Percentiles rank a stretch among this genome's conserved stretches.
Evolutionary conservation across 192 early-diverging fungal species (phyloP).

Genomic region (Backusella mclennaniae): DNA sequence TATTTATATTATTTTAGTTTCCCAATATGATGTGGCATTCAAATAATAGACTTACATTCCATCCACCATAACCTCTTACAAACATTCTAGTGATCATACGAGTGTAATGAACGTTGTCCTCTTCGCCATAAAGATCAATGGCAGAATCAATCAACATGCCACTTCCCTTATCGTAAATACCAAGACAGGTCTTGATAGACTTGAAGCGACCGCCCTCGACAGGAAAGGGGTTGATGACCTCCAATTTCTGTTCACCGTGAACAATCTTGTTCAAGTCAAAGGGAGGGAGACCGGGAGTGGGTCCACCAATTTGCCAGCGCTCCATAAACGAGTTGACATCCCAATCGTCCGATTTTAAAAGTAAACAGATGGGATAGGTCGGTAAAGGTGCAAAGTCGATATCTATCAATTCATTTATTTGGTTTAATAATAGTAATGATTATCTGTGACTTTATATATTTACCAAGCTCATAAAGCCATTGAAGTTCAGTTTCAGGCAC

Average conservation of each 20-base stretch:
- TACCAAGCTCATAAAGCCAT: slow-evolving; percentile 63
- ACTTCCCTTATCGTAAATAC: slow-evolving; percentile 74
- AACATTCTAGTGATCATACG: slow-evolving; percentile 57
- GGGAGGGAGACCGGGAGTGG: slow-evolving; percentile 58
- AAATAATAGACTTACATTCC: slow-evolving; percentile 42
- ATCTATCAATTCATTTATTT: slow-evolving; percentile 33
- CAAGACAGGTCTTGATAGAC: slow-evolving; percentile 49
- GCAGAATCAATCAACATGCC: slow-evolving; percentile 69
- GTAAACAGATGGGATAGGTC: slow-evolving; percentile 69
- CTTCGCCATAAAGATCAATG: slow-evolving; percentile 48
- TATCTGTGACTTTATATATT: not conserved
- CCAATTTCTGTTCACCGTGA: slow-evolving; percentile 72
- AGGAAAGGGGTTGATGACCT: slow-evolving; percentile 60
- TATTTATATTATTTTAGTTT: slow-evolving; percentile 4
- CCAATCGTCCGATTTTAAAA: slow-evolving; percentile 49
- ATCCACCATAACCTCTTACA: slow-evolving; percentile 70
- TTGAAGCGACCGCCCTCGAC: slow-evolving; percentile 54
- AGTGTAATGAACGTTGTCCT: slow-evolving; percentile 32
- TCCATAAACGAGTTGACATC: slow-evolving; percentile 60
- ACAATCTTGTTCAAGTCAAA: slow-evolving; percentile 69
- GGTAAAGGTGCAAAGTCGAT: slow-evolving; percentile 65
- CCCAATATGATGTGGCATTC: not conserved
- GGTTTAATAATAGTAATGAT: not conserved
- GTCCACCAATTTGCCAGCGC: slow-evolving; percentile 25
- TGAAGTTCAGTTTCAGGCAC: slow-evolving; percentile 55